Evolutionary conservation across 352 stramenopile species (phyloP), one percentile per base, ranked within the genome.

Genomic region (Globisporangium rhizosaccharum): DNA sequence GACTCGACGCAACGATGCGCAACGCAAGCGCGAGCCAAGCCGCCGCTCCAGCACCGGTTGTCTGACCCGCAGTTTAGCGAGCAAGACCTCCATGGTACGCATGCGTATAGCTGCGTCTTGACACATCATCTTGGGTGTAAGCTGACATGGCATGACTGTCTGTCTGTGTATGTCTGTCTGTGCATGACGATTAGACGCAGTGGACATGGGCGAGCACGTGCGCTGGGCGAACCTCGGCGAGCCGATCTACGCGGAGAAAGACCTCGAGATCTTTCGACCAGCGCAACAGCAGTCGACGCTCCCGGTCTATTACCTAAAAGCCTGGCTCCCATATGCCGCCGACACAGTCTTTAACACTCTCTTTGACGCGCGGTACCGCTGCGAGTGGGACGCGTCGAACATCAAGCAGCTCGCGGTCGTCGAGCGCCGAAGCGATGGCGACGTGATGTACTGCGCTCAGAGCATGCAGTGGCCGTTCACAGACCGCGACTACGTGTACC

Each of bases 401-500:
- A 59, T 80, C 5, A 73, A 75, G 26, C 56, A 87, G 37, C 37
- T 77, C 15, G 66, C 75, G 7, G 70, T 85, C 23, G 39, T 92
- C 33, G 79, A 88, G 36, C 67, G 62, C 7, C 59, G 75, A 47
- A 56, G 66, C 2, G 67, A 77, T 15, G 72, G 75, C 47, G 79
- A 90, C 59, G 70, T 92, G 37, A 73, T 92, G 62, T 90, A 92
- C 58, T 85, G 66, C 54, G 60, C 72, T 0, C 36, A 75, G 36
- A 73, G 75, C 25, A 54, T 90, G 50, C 77, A 77, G 51, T 92
- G 83, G 83, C 83, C 83, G 14, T 71, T 90, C 37, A 59, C 81
- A 10, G 73, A 79, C 52, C 81, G 83, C 7, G 83, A 93, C 63
- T 93, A 93, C 59, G 83, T 91, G n/a, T 93, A 85, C 62, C 65